Conservation (phyloP, 1,284 basidiomycete species). For the Sporisorium iseilematis-ciliati region DNA sequence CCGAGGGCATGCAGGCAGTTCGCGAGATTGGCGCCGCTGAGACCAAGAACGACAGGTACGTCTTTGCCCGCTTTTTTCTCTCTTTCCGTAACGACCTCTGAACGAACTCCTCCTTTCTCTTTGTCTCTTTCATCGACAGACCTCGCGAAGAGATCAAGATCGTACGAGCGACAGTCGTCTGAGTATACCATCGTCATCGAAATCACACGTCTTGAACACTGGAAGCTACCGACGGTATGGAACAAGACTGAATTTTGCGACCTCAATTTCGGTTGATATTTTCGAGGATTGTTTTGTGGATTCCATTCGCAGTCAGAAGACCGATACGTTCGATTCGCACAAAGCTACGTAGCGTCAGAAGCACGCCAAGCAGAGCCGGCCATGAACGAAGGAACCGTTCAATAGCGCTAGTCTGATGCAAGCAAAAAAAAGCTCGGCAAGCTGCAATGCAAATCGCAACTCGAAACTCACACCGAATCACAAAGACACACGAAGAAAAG, state of each 20-base stretch:
- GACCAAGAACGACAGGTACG: slow-evolving; percentile 50
- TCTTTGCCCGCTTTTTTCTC: neutral
- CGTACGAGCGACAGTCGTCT: slow-evolving; percentile 31
- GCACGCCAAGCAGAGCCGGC: neutral
- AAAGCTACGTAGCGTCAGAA: neutral
- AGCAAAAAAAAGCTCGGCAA: neutral
- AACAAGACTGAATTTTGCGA: slow-evolving; percentile 6
- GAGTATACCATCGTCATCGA: neutral
- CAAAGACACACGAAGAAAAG: slow-evolving; percentile 14
- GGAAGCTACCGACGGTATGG: neutral
- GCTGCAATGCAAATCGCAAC: neutral
- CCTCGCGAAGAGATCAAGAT: slow-evolving; percentile 49
- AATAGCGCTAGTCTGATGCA: neutral
- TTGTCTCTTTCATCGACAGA: slow-evolving; percentile 4
- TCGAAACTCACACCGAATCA: neutral
- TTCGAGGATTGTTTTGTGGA: neutral
- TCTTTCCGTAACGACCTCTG: neutral
- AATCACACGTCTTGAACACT: neutral
- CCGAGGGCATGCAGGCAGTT: slow-evolving; percentile 73
- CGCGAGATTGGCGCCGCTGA: slow-evolving; percentile 58
- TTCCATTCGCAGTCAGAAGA: neutral
- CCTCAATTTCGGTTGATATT: slow-evolving; percentile 12
- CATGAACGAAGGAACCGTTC: neutral
- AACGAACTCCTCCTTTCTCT: neutral
- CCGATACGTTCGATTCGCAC: neutral